phyloP scores from a whole-genome alignment of 768 basidiomycete genomes.

The Boletus tylopilopsis region DNA sequence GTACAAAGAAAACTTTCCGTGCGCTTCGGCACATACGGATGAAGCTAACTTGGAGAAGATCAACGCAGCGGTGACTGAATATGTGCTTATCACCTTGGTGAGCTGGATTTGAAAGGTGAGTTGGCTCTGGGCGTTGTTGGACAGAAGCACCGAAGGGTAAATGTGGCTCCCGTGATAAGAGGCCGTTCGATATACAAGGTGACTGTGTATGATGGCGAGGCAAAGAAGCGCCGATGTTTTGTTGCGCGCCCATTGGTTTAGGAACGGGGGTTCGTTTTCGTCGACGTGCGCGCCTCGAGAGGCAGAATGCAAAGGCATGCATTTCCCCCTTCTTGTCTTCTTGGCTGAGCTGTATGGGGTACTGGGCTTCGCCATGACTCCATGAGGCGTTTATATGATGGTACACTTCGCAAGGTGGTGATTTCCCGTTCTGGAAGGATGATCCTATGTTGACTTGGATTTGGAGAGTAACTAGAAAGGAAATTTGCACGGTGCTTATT shows the following conservation, averaged over 20 bases:
- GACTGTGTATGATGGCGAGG: conserved; percentile 12
- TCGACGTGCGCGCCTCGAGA: conserved; percentile 4
- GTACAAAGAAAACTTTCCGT: conserved; percentile 11
- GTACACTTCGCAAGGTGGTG: no score
- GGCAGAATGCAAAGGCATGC: background rate
- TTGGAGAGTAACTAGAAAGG: no score
- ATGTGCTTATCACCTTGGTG: conserved; percentile 13
- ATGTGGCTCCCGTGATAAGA: background rate
- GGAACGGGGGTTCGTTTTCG: conserved; percentile 19
- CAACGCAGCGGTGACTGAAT: conserved; percentile 14
- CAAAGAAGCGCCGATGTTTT: conserved; percentile 8
- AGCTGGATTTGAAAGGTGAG: conserved; percentile 2
- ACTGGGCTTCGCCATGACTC: no score
- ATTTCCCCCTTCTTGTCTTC: conserved; percentile 8
- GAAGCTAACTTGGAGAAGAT: conserved; percentile 25
- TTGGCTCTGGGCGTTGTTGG: conserved; percentile 2
- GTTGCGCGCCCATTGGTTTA: background rate
- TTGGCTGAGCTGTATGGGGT: background rate
- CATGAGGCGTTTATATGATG: no score
- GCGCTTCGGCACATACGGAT: conserved; percentile 5
- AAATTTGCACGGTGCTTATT: no score
- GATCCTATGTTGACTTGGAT: no score
- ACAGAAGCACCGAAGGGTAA: conserved; percentile 3
- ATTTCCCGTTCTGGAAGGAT: no score
- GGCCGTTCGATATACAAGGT: conserved; percentile 11